Conservation (phyloP, 2,329 filamentous ascomycete species). For the Trichoderma atroviride region DNA sequence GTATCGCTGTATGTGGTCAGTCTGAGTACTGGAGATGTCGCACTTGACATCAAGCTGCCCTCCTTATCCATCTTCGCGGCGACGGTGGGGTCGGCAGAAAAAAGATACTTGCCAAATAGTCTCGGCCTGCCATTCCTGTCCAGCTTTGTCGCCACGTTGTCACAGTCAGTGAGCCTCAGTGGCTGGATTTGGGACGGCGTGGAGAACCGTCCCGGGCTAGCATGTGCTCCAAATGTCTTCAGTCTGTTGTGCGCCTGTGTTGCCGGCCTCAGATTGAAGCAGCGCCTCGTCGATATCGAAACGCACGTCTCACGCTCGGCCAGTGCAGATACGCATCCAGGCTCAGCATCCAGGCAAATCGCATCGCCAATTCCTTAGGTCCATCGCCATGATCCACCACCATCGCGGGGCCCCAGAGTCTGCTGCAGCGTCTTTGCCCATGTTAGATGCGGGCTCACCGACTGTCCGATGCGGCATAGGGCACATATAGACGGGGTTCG, state of each 20-base stretch:
- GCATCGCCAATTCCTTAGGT: conserved; percentile 8
- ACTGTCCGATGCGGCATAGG: conserved; percentile 41
- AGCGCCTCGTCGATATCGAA: conserved; percentile 8
- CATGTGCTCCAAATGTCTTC: not conserved
- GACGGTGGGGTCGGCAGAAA: conserved; percentile 9
- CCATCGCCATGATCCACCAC: conserved; percentile 21
- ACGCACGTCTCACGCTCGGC: not conserved
- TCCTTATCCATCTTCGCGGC: not conserved
- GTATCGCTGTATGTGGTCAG: not conserved
- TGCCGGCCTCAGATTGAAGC: not conserved
- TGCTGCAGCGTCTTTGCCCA: conserved; percentile 22
- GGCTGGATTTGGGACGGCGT: conserved; percentile 26
- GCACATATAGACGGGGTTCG: not conserved
- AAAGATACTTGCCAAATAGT: conserved; percentile 18
- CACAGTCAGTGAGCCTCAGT: conserved; percentile 35
- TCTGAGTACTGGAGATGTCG: not conserved
- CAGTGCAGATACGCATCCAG: not conserved
- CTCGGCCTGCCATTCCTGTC: conserved; percentile 34
- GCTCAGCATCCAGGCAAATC: not conserved
- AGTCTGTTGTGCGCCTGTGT: not conserved
- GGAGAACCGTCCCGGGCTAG: conserved; percentile 9
- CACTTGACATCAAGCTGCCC: not conserved
- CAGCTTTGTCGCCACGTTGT: conserved; percentile 36
- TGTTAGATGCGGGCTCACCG: conserved; percentile 39
- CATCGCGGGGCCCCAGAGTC: conserved; percentile 38